Evolutionary conservation across 2,329 filamentous ascomycete genomes (phyloP).

Genomic region (Colletotrichum australisinense): DNA sequence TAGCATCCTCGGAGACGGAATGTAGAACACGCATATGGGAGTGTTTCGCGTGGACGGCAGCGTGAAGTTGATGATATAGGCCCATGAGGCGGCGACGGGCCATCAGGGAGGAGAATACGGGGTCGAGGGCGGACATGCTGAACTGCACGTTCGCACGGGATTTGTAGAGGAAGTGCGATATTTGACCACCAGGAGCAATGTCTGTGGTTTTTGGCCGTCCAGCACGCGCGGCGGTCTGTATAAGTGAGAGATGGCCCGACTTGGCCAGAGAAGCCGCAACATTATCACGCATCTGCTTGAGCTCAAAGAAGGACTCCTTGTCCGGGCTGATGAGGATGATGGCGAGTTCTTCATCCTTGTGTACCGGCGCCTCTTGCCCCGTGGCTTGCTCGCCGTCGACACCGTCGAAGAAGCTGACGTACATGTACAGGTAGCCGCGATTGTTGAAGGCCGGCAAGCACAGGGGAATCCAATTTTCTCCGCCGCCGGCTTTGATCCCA

Average conservation of each 20-base stretch:
- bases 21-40: constrained; percentile 90
- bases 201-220: constrained; percentile 80
- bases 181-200: constrained; percentile 81
- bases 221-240: constrained; percentile 75
- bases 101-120: constrained; percentile 70
- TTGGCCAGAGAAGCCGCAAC: constrained; percentile 77
- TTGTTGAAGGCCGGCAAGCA: constrained; percentile 98
- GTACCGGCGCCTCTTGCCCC: constrained; percentile 59
- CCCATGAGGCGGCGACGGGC: constrained; percentile 80
- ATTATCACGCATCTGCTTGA: constrained; percentile 78
- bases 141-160: constrained; percentile 96
- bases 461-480: constrained; percentile 97
- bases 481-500: constrained; percentile 87
- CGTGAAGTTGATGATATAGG: constrained; percentile 87
- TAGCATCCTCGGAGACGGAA: constrained; percentile 77
- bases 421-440: constrained; percentile 97
- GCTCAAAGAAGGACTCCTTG: constrained; percentile 91
- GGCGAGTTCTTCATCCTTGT: constrained; percentile 84
- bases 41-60: constrained; percentile 85
- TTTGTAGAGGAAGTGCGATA: constrained; percentile 97
- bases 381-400: constrained; percentile 56
- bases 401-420: constrained; percentile 91
- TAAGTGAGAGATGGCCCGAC: constrained; percentile 79
- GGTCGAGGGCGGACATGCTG: constrained; percentile 84
- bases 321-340: constrained; percentile 92